Conservation (phyloP, 2,329 filamentous ascomycete genomes). For the Chaetothyriales sp. region DNA sequence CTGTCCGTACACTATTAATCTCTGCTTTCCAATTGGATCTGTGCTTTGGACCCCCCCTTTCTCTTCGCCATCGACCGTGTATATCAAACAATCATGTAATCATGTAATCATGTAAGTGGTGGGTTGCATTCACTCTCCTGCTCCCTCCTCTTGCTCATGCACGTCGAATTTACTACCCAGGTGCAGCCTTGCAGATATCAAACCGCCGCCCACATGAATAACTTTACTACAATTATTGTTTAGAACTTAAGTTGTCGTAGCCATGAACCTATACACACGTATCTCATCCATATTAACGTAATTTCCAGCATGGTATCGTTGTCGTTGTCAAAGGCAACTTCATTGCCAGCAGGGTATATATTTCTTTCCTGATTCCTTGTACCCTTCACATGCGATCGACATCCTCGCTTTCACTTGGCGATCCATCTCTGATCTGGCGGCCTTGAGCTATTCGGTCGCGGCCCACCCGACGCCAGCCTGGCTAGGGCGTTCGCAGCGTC, state of each 20-base stretch:
- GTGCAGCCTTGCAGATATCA: too few species aligned
- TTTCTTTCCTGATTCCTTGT: neutral
- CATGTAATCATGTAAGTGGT: too few species aligned
- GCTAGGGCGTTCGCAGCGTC: conserved; percentile 15
- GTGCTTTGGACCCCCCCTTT: too few species aligned
- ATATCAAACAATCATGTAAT: too few species aligned
- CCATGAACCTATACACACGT: neutral
- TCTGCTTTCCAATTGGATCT: too few species aligned
- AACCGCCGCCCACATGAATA: too few species aligned
- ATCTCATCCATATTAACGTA: neutral
- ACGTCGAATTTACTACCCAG: too few species aligned
- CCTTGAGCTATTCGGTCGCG: conserved; percentile 4
- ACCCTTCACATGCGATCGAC: neutral
- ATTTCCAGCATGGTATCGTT: neutral
- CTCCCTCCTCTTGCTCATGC: too few species aligned
- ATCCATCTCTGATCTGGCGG: conserved; percentile 1
- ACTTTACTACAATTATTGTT: too few species aligned
- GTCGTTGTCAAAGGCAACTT: neutral
- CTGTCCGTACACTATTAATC: too few species aligned
- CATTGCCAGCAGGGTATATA: neutral
- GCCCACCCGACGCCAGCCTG: conserved; percentile 9
- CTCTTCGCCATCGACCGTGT: too few species aligned
- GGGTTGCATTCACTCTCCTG: too few species aligned
- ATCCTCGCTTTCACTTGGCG: neutral
- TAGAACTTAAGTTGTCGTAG: neutral